Base-by-base conservation (phyloP, 768 basidiomycete genomes). In the Tricholoma furcatifolium region DNA sequence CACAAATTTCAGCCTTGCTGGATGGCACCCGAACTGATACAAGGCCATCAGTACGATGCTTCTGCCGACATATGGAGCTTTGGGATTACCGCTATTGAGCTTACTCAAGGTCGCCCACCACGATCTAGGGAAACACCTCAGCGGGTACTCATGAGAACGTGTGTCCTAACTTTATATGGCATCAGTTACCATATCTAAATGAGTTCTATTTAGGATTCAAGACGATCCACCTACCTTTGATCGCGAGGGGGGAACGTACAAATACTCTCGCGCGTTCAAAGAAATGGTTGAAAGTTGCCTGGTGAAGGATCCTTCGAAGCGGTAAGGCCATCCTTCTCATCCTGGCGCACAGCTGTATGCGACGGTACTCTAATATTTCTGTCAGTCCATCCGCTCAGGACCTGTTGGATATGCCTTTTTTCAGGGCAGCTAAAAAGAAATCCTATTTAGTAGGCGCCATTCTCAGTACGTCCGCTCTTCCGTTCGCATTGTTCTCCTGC, bases 1-100 rank as follows among this genome's bases (percentile, higher is more conserved):
- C 24, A 15, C 24, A 44, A 35, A 27, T 43, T 43, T 32, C 52
- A 85, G 83, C 95, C 95, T 1, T 92, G 90, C 65, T 97, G 92
- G 92, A 98, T 97, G 94, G 92, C 95, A 0, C 95, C 95, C 2
- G 95, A 98, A 61, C 80, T 97, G 20, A 90, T 98, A 43, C 80
- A 88, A 59, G 89, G 93, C 45, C 81, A 80, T 59, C 81, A 83
- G 50, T 96, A 95, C 66, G 93, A 95, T 64, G 79, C 84, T 11
- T 81, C 85, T 57, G 92, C 92, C 17, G 95, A 98, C 64, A 94
- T 98, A 53, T 98, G 94, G 93, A 93, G 91, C 53, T 90, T 97
- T 66, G 95, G 92, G 11, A 94, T 98, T 53, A 96, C 93, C n/a
- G 88, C 93, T 14, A 72, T 97, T 42, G 95, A 97, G 66, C 76